Conservation (phyloP, 805 yeast species). For the Zygoascus tannicola region DNA sequence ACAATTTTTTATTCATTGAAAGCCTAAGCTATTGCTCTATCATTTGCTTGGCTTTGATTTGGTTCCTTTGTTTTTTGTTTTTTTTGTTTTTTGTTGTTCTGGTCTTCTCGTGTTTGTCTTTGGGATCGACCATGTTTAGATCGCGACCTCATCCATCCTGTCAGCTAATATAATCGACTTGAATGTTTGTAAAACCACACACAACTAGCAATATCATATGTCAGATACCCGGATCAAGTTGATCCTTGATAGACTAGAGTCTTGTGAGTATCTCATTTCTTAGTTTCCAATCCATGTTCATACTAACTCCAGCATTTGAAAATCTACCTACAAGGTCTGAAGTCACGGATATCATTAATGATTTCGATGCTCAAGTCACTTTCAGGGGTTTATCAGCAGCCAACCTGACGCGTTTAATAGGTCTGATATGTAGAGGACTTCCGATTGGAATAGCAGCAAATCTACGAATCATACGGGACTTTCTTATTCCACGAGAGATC, state of each 20-base stretch:
- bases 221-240: background rate
- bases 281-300: background rate
- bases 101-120: no score
- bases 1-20: no score
- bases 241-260: background rate
- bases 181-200: no score
- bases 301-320: background rate
- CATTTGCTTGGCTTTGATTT: no score
- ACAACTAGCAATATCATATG: background rate
- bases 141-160: no score
- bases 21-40: no score
- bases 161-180: no score
- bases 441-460: background rate
- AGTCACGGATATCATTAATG: background rate
- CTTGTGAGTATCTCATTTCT: background rate
- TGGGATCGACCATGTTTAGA: no score
- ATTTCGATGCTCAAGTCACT: background rate
- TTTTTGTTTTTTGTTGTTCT: no score
- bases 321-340: background rate
- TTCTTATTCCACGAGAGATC: constrained; percentile 13
- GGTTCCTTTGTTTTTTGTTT: no score
- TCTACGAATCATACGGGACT: constrained; percentile 8
- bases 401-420: background rate
- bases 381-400: background rate
- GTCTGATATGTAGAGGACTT: background rate